Evolutionary conservation across 306 rosid genomes (phyloP).

Genomic region (Vicia faba): DNA sequence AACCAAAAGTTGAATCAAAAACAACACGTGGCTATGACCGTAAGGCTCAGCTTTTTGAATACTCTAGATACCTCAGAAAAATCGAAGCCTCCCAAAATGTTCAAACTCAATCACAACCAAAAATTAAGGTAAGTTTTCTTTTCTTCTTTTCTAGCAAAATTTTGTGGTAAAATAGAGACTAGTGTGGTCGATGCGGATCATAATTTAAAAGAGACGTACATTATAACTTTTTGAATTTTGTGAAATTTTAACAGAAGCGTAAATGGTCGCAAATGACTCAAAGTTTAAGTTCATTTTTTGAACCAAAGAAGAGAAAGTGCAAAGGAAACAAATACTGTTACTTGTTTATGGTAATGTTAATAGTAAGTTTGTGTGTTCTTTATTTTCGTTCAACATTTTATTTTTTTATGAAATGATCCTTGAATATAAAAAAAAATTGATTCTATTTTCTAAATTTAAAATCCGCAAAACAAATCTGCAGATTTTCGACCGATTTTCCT

Average conservation of each 20-base stretch:
- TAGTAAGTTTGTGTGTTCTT: too few species aligned
- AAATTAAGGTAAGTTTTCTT: slow-evolving; percentile 43
- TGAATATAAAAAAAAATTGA: too few species aligned
- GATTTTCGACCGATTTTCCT: too few species aligned
- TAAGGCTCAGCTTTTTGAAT: slow-evolving; percentile 67
- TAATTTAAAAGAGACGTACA: background rate
- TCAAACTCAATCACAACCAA: slow-evolving; percentile 34
- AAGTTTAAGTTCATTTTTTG: slow-evolving; percentile 15
- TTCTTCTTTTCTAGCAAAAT: background rate
- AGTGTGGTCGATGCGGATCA: background rate
- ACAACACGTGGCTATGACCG: slow-evolving; percentile 50
- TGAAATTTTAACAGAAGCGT: slow-evolving; percentile 25
- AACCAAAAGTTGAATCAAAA: background rate
- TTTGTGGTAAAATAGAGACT: background rate
- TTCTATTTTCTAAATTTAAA: too few species aligned
- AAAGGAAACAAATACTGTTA: slow-evolving; percentile 8
- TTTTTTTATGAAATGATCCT: too few species aligned
- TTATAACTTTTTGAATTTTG: background rate
- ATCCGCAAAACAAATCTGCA: too few species aligned
- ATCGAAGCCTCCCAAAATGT: background rate
- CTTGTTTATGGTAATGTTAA: slow-evolving; percentile 48
- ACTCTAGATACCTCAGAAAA: slow-evolving; percentile 55
- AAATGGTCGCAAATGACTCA: slow-evolving; percentile 17
- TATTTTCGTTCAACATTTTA: too few species aligned
- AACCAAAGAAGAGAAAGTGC: slow-evolving; percentile 34